phyloP scores from a whole-genome alignment of 495 filamentous ascomycete genomes.

The Aspergillus olivimuriae region DNA sequence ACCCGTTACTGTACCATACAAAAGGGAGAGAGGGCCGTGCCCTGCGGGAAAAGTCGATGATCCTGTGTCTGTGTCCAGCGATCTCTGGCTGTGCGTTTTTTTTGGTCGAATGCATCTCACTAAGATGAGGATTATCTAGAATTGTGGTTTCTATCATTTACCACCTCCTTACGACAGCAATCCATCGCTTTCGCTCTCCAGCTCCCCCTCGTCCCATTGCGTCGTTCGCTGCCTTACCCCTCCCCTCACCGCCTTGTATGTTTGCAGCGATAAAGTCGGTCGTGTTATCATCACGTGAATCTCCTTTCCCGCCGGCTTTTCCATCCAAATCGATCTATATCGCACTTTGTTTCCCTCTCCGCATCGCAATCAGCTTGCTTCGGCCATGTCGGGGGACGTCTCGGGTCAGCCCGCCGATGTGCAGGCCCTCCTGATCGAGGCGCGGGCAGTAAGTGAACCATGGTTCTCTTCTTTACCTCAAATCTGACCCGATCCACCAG shows the following conservation, averaged over 20 bases:
- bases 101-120: not conserved
- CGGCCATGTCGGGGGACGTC: constrained; percentile 20
- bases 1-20: no score
- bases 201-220: not conserved
- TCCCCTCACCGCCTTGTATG: no score
- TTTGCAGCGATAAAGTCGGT: no score
- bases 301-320: constrained; percentile 5
- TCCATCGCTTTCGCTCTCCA: no score
- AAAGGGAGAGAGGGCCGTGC: constrained; percentile 1
- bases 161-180: no score
- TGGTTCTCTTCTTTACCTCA: not conserved
- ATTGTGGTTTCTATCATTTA: not conserved
- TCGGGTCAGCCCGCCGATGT: constrained; percentile 15
- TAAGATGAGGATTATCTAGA: not conserved
- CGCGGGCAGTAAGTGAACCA: constrained; percentile 16
- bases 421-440: constrained; percentile 23
- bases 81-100: no score
- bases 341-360: constrained; percentile 5
- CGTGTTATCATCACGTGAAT: constrained; percentile 23
- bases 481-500: constrained; percentile 7
- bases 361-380: constrained; percentile 7
- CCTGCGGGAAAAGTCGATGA: no score
- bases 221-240: constrained; percentile 10
- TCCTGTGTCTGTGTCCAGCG: no score
- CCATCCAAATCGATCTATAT: constrained; percentile 12